These are phyloP conservation scores for Termitomyces sp. DNA, from an alignment of 1,284 basidiomycete species.

Conservation along the genomic window DNA sequence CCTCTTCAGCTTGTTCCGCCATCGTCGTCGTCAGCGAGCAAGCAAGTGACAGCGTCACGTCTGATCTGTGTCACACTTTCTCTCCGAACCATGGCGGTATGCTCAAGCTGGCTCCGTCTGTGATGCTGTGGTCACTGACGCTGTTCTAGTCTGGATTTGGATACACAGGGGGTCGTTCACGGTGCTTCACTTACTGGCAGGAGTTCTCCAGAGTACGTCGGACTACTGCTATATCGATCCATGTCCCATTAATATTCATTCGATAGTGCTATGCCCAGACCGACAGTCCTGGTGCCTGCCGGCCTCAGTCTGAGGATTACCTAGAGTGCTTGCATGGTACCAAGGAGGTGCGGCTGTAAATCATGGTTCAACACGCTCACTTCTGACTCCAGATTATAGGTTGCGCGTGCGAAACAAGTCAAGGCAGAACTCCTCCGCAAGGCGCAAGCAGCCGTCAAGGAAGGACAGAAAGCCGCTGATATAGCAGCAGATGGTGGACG, in stretches of 20 bases:
- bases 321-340: constrained; percentile 89
- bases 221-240: background rate
- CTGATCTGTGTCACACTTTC: constrained; percentile 7
- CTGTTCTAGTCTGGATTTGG: constrained; percentile 36
- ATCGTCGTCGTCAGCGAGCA: constrained; percentile 17
- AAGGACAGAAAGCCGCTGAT: constrained; percentile 69
- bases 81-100: constrained; percentile 31
- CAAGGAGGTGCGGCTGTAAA: constrained; percentile 66
- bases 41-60: constrained; percentile 7
- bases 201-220: constrained; percentile 72
- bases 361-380: background rate
- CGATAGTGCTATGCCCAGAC: constrained; percentile 82
- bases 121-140: constrained; percentile 5
- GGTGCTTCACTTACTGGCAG: constrained; percentile 93
- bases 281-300: constrained; percentile 74
- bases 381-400: constrained; percentile 35
- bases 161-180: constrained; percentile 55
- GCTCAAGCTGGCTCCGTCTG: constrained; percentile 7
- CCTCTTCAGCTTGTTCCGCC: constrained; percentile 54
- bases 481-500: constrained; percentile 71
- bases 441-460: constrained; percentile 58
- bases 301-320: constrained; percentile 80
- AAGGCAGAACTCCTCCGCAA: constrained; percentile 72
- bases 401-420: constrained; percentile 68
- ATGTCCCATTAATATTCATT: background rate